Evolutionary conservation across 208 protist species (phyloP), one percentile per base, ranked within the genome.

Genomic region (Leishmania turanica): DNA sequence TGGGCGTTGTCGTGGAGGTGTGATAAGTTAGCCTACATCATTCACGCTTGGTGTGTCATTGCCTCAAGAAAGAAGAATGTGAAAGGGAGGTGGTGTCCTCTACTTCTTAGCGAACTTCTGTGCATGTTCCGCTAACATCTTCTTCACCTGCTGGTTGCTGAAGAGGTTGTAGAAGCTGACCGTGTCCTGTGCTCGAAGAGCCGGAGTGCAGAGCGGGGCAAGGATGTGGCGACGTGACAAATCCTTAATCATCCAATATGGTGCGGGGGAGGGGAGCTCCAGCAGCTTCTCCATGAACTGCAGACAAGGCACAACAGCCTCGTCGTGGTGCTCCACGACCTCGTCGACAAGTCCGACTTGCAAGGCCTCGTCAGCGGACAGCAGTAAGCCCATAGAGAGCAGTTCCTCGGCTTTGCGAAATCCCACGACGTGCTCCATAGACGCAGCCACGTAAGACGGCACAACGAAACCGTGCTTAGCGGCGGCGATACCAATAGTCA

Each of bases 231-330:
- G 81, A 1, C 93, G 79, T 31, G 84, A 89, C 47, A 81, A 58
- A 68, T 94, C 89, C 84, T 95, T 95, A 40, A 90, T 84, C 60
- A 92, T 82, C 91, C 91, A 97, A 77, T 87, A 95, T 1, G 91
- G 89, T 42, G 83, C 87, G 2, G 88, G 86, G 0, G 88, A 89
- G 19, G 88, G 88, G 24, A 83, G 56, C n/a, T 87, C 82, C 34
- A 95, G 81, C 19, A 88, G 70, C 80, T 84, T 87, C 42, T 94
- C 88, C 65, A 93, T 87, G n/a, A 90, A 81, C 66, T 91, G 87
- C 58, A 96, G 79, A 27, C 90, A 91, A 6, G 84, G 85, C 24
- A 94, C 66, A 79, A 94, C 78, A n/a, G 87, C 87, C 74, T 94
- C 88, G 42, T 94, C 91, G 2, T 79, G 77, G 58, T 81, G 73